Base-by-base conservation (phyloP, 352 stramenopile species). In the Peronospora belbahrii region DNA sequence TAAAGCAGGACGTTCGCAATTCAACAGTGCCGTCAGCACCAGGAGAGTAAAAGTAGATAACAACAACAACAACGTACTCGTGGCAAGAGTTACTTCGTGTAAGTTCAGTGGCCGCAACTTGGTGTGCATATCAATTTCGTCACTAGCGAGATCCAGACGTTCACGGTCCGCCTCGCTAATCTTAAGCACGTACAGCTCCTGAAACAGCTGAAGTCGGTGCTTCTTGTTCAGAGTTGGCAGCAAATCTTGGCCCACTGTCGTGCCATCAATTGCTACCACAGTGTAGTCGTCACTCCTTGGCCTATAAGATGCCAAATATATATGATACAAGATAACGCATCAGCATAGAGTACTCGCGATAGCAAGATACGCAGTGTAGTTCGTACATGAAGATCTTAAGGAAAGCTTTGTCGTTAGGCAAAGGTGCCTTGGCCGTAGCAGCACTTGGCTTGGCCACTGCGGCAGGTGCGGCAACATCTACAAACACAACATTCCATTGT, bases 221-320 rank as follows among this genome's bases (percentile, higher is more conserved):
- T 92, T 92, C 36, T 90, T 94, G 57, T 88, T 90, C 2, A 94
- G 62, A n/a, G 79, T 87, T 13, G 83, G 83, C 37, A 94, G 36
- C 22, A 94, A 50, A 35, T 94, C 80, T 52, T 89, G 79, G 14
- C 83, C 80, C 1, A 83, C 76, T 6, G 76, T 94, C 2, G 52
- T 87, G 54, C 65, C 63, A 34, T 92, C 81, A 52, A 94, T 84
- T 2, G 83, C 75, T 15, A 92, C 81, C 30, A 94, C 83, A 4
- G 83, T 90, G 67, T 94, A 91, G 62, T 94, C 81, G 32, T 94
- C 80, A 41, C 77, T 88, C 65, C 89, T 94, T 0, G 83, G 83
- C 74, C 82, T 94, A 33, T 33, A 32, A 30, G 8, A 14, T 30
- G 1, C 23, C 39, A 15, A n/a, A n/a, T 30, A 2, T 28, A 38